These are phyloP conservation scores for Oligophagozyma castellii DNA, from an alignment of 1,139 yeast species.

Conservation along the genomic window DNA sequence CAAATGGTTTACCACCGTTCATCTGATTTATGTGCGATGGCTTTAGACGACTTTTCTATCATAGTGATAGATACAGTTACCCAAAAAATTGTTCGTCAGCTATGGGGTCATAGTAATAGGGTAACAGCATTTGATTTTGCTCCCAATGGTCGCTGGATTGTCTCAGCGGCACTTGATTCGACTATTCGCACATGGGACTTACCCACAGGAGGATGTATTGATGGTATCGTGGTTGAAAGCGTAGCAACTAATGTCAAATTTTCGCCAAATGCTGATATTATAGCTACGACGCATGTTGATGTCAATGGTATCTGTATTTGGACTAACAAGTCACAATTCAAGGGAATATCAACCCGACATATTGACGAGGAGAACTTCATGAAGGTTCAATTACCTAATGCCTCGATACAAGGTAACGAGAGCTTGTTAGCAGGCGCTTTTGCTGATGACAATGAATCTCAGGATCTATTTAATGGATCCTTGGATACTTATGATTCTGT, in stretches of 20 bases:
- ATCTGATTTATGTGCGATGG: constrained; percentile 75
- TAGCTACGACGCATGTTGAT: constrained; percentile 86
- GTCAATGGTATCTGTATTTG: constrained; percentile 87
- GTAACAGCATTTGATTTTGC: constrained; percentile 83
- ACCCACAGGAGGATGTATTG: constrained; percentile 95
- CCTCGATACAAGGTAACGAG: constrained; percentile 74
- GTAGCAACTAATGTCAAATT: constrained; percentile 72
- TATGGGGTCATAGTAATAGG: constrained; percentile 83
- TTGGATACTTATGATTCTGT: constrained; percentile 37
- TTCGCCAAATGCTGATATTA: constrained; percentile 79
- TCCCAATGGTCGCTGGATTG: constrained; percentile 93
- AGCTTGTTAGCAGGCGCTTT: constrained; percentile 72
- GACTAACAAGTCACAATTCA: constrained; percentile 85
- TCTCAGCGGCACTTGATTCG: constrained; percentile 70
- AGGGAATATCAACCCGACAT: constrained; percentile 53
- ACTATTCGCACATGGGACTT: constrained; percentile 95
- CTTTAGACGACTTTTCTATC: constrained; percentile 76
- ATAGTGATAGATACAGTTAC: constrained; percentile 75
- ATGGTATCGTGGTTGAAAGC: constrained; percentile 66
- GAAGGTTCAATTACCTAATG: constrained; percentile 52
- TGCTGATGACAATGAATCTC: constrained; percentile 25
- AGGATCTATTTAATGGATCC: constrained; percentile 14
- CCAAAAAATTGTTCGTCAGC: constrained; percentile 68
- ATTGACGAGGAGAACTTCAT: constrained; percentile 63
- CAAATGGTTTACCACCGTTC: constrained; percentile 62